phyloP scores from a whole-genome alignment of 2,329 filamentous ascomycete species.

The Botryotinia globosa region DNA sequence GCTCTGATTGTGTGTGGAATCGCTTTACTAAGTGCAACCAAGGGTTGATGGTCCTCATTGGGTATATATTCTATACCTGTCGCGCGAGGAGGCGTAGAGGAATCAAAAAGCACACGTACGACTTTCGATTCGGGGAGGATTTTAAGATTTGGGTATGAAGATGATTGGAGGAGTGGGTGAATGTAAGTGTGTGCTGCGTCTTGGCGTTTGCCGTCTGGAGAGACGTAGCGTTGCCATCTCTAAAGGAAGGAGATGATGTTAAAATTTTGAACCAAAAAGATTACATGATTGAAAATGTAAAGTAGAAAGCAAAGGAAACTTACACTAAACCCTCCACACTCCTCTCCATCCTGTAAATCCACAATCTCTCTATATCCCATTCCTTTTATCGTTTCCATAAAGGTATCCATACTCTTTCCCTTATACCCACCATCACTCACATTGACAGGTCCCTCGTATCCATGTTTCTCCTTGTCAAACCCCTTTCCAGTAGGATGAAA shows the following conservation, averaged over 20 bases:
- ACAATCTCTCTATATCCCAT: slow-evolving; percentile 52
- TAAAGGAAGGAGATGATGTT: slow-evolving; percentile 24
- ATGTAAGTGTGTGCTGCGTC: slow-evolving; percentile 56
- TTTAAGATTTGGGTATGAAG: slow-evolving; percentile 56
- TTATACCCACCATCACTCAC: slow-evolving; percentile 51
- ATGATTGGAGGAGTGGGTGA: slow-evolving; percentile 49
- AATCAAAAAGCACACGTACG: slow-evolving; percentile 52
- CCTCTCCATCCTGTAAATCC: slow-evolving; percentile 52
- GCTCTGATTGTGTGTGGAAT: slow-evolving; percentile 45
- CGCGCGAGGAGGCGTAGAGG: slow-evolving; percentile 47
- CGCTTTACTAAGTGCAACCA: slow-evolving; percentile 34
- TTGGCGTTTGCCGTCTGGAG: slow-evolving; percentile 52
- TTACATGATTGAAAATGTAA: not conserved
- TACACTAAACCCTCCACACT: slow-evolving; percentile 39
- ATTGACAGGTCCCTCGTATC: slow-evolving; percentile 53
- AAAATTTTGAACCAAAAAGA: not conserved
- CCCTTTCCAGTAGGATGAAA: slow-evolving; percentile 40
- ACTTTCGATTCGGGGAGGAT: slow-evolving; percentile 57
- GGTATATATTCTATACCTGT: slow-evolving; percentile 58
- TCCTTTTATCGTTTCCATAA: slow-evolving; percentile 48
- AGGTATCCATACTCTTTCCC: slow-evolving; percentile 46
- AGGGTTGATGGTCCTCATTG: slow-evolving; percentile 45
- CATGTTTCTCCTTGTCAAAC: slow-evolving; percentile 44
- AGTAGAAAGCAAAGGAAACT: not conserved
- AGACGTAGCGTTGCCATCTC: slow-evolving; percentile 50